Conservation (phyloP, 2,329 filamentous ascomycete species). For the Ophiostoma sp. region DNA sequence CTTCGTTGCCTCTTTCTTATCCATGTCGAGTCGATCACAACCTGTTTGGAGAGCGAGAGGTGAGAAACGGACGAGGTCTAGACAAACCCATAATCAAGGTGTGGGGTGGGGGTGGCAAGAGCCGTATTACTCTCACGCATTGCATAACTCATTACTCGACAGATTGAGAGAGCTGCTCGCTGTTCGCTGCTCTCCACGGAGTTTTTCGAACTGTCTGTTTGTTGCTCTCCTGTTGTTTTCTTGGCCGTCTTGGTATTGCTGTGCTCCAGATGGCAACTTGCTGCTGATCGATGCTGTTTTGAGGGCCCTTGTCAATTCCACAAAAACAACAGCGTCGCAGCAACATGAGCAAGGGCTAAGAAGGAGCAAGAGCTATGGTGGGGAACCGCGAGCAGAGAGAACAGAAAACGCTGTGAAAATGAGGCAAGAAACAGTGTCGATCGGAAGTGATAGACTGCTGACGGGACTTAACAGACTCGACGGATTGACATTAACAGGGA, state of each 20-base stretch:
- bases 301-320: background rate
- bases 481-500: background rate
- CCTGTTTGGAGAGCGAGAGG: background rate
- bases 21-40: constrained; percentile 9
- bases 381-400: background rate
- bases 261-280: background rate
- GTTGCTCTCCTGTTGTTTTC: background rate
- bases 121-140: background rate
- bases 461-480: background rate
- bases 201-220: background rate
- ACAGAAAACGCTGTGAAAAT: background rate
- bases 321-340: background rate
- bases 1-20: background rate
- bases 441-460: background rate
- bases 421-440: background rate
- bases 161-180: background rate
- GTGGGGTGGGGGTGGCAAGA: background rate
- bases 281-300: background rate
- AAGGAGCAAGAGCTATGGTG: background rate
- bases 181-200: background rate
- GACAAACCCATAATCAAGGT: background rate
- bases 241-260: background rate
- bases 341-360: background rate
- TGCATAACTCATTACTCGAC: background rate
- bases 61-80: background rate